phyloP scores from a whole-genome alignment of 2,329 filamentous ascomycete species.

The Aureobasidium sp. region DNA sequence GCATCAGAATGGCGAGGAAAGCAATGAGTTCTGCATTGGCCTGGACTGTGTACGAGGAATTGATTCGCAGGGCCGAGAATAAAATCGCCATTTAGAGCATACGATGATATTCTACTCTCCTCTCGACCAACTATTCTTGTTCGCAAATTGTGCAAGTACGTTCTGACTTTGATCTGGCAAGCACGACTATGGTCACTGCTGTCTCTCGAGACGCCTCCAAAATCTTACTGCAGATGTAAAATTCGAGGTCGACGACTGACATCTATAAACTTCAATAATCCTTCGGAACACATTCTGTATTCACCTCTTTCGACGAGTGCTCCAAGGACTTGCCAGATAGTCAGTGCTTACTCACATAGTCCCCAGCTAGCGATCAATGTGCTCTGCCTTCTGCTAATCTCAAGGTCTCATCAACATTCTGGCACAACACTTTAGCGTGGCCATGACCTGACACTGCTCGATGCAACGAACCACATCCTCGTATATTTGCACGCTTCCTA shows the following conservation, averaged over 20 bases:
- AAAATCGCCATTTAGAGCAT: constrained; percentile 5
- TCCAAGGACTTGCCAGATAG: not conserved
- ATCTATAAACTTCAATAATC: not conserved
- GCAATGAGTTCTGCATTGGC: constrained; percentile 89
- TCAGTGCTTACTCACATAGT: not conserved
- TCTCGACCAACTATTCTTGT: not conserved
- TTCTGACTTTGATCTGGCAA: not conserved
- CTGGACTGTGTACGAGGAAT: constrained; percentile 94
- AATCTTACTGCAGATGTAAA: not conserved
- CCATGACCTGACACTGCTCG: not conserved
- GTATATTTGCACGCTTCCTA: not conserved
- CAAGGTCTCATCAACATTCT: not conserved
- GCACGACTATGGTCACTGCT: not conserved
- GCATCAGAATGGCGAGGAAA: constrained; percentile 81
- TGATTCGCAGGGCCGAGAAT: constrained; percentile 66
- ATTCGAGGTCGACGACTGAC: not conserved
- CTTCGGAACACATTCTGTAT: not conserved
- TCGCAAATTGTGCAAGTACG: not conserved
- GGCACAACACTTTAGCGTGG: not conserved
- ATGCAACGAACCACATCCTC: not conserved
- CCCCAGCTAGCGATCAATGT: not conserved
- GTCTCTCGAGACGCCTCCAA: not conserved
- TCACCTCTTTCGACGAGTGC: not conserved
- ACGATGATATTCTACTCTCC: not conserved
- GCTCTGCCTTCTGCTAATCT: not conserved